Evolutionary conservation across 495 filamentous ascomycete genomes (phyloP), one percentile per base, ranked within the genome.

Genomic region (Parachaetomium inaequale): DNA sequence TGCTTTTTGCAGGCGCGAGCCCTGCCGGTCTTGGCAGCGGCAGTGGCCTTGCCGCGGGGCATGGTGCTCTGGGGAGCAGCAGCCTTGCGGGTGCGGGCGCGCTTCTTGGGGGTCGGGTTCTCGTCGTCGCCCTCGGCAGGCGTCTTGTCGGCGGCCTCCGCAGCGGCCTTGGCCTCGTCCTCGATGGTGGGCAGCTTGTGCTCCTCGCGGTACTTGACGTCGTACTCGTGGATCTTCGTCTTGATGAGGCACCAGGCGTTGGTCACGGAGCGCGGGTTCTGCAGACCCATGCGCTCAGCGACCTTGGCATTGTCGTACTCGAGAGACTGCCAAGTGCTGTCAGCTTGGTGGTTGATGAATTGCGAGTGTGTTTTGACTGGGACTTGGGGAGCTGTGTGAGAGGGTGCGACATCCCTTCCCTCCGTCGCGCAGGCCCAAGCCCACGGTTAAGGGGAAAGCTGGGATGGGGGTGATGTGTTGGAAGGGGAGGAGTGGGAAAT

Each of bases 141-240:
- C 34, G 14, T 25, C 15, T 17, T 15, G 11, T 2, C 42, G 7
- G 42, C 55, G 7, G 42, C 43, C 17, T 46, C 43, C 8, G 17
- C 42, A 17, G n/a, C 55, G 29, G 26, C 29, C 21, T 55, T 26
- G 36, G 4, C 38, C 36, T 76, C 36, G 51, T 2, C n/a, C n/a
- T n/a, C n/a, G n/a, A n/a, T n/a, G 60, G 62, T 36, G 49, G 67
- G 23, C 58, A 76, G 63, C 58, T 63, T 23, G 57, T 68, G 12
- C 43, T 75, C 47, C 68, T 66, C 17, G 62, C 69, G 8, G 63
- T 67, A 23, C 19, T 70, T 19, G 46, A 47, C 38, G 51, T 70
- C 14, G 11, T 66, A 36, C 49, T 63, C 26, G 56, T 19, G 4
- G 62, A 70, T 29, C 38, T 63, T 58, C 19, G 17, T 31, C 38